These are phyloP conservation scores for Phytophthora aleatoria DNA, from an alignment of 352 stramenopile species.

Conservation along the genomic window DNA sequence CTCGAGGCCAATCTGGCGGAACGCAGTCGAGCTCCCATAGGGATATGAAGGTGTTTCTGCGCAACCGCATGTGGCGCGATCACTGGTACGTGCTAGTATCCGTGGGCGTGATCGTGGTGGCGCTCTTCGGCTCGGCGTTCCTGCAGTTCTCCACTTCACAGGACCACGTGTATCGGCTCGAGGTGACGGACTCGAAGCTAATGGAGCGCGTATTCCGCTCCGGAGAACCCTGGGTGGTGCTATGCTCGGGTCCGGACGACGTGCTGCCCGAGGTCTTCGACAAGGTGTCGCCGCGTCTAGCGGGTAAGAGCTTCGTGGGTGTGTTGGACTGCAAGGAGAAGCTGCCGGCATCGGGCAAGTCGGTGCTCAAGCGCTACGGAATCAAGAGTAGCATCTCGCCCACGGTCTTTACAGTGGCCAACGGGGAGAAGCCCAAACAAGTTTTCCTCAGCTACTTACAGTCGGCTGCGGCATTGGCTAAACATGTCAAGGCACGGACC, in stretches of 20 bases:
- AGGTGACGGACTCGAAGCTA: slow-evolving; percentile 55
- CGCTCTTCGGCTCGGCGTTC: slow-evolving; percentile 65
- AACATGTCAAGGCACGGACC: slow-evolving; percentile 55
- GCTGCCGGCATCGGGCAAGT: slow-evolving; percentile 57
- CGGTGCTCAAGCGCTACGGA: slow-evolving; percentile 60
- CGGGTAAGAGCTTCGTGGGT: slow-evolving; percentile 59
- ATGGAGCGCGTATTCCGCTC: slow-evolving; percentile 79
- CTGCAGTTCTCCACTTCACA: slow-evolving; percentile 70
- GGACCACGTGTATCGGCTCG: slow-evolving; percentile 67
- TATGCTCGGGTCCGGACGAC: slow-evolving; percentile 72
- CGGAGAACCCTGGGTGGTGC: slow-evolving; percentile 81
- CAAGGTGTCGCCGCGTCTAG: slow-evolving; percentile 62
- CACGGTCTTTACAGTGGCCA: slow-evolving; percentile 82
- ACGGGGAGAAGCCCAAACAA: slow-evolving; percentile 77
- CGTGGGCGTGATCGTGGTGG: slow-evolving; percentile 53
- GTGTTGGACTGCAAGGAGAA: slow-evolving; percentile 80
- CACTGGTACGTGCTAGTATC: slow-evolving; percentile 66
- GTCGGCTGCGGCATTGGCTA: slow-evolving; percentile 59
- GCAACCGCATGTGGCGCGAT: slow-evolving; percentile 84
- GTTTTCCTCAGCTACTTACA: slow-evolving; percentile 75
- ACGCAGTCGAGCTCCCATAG: slow-evolving; percentile 25
- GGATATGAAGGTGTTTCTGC: slow-evolving; percentile 84
- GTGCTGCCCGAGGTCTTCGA: slow-evolving; percentile 75
- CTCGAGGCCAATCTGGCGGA: slow-evolving; percentile 36
- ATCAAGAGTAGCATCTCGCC: slow-evolving; percentile 65